Base-by-base conservation (phyloP, 345 rosid species). In the Eucalyptus curtisii region DNA sequence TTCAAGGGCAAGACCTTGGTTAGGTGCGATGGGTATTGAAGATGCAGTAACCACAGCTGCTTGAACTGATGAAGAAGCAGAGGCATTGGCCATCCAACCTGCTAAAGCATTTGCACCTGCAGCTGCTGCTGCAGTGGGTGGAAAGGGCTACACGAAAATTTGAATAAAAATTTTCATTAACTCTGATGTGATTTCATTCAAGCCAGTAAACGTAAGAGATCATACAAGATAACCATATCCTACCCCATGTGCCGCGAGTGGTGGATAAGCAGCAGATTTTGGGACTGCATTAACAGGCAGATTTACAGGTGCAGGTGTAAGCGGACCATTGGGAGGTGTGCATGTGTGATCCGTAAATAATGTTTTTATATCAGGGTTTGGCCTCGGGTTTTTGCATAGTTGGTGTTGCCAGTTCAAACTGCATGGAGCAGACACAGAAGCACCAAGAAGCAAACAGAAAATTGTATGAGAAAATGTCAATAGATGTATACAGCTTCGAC, bases 361-460 rank as follows among this genome's bases (percentile, higher is more conserved):
- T 44, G 99, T 96, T 90, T 95, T 95, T 81, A 96, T 96, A 88
- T 96, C 98, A 55, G 99, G 99, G 88, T 96, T 96, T 68, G 96
- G 87, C 94, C 96, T 94, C 11, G 96, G 98, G 89, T 95, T 95
- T 93, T 95, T 94, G 91, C 99, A 96, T 66, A 96, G 91, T 89
- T 95, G 97, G 91, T 96, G 99, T 91, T 96, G 99, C 99, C 99
- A 96, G 89, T 95, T 95, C 93, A 96, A 94, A 88, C 99, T 97
- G 94, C 87, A 92, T 87, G 87, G 7, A 30, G 59, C 59, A 49
- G 87, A 55, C n/a, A 49, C 84, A 76, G 84, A 76, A 76, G 25
- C 44, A 76, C 47, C 45, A 40, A 76, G 84, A 76, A 76, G 84
- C 84, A 76, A 33, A 40, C 84, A 76, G 84, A 76, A 76, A 76